Conservation (phyloP, 1,139 yeast genomes). For the Trichomonascaceae sp. region DNA sequence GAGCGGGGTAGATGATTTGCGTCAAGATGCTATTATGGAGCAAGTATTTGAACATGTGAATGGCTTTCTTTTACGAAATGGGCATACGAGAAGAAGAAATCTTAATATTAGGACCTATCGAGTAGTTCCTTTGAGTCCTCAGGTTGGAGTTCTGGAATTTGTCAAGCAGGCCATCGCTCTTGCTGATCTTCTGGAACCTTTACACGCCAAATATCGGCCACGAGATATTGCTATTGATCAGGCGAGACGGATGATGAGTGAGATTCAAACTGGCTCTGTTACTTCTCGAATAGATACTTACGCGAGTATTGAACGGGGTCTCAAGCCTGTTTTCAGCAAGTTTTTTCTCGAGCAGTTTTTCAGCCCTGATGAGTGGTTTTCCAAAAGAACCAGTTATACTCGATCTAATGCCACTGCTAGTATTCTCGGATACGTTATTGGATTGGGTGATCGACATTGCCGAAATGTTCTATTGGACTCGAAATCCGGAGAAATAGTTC, state of each 20-base stretch:
- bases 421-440: slow-evolving; percentile 79
- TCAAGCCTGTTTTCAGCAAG: slow-evolving; percentile 61
- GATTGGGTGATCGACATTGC: slow-evolving; percentile 93
- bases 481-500: slow-evolving; percentile 82
- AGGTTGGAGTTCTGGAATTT: slow-evolving; percentile 84
- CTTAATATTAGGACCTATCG: slow-evolving; percentile 75
- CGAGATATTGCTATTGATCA: slow-evolving; percentile 46
- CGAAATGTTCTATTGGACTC: slow-evolving; percentile 82
- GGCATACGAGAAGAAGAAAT: slow-evolving; percentile 49
- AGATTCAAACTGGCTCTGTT: slow-evolving; percentile 44
- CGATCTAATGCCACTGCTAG: slow-evolving; percentile 82
- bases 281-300: slow-evolving; percentile 47
- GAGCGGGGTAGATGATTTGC: slow-evolving; percentile 81
- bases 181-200: slow-evolving; percentile 56
- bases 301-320: slow-evolving; percentile 42
- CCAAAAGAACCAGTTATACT: slow-evolving; percentile 57
- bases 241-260: slow-evolving; percentile 64
- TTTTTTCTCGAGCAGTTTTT: slow-evolving; percentile 68
- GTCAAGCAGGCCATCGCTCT: slow-evolving; percentile 72
- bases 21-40: slow-evolving; percentile 97
- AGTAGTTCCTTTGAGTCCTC: slow-evolving; percentile 85
- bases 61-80: slow-evolving; percentile 52
- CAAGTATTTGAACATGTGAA: slow-evolving; percentile 91
- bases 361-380: slow-evolving; percentile 57
- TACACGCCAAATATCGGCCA: slow-evolving; percentile 42